A percentile compares a stretch with the other conserved stretches of the same genome.
phyloP scores from a whole-genome alignment of 176 grass and related monocot species.

The Dactylis glomerata region DNA sequence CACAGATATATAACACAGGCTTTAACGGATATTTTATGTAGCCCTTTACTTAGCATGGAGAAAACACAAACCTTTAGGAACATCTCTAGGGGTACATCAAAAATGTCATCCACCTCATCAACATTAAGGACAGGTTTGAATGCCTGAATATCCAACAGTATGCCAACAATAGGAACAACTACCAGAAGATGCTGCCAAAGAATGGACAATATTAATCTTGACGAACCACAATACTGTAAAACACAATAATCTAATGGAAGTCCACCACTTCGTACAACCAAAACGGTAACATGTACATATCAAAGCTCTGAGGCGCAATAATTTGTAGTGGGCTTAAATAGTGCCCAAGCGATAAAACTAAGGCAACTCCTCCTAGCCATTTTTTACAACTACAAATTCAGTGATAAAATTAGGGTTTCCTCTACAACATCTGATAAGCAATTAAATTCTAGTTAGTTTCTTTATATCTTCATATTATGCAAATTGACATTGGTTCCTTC shows the following conservation, averaged over 20 bases:
- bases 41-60: neutral
- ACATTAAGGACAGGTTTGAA: slow-evolving; percentile 53
- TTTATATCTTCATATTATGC: neutral
- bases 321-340: neutral
- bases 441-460: neutral
- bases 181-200: slow-evolving; percentile 69
- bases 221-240: neutral
- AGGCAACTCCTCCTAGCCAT: neutral
- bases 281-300: neutral
- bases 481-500: neutral
- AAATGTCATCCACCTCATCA: slow-evolving; percentile 56
- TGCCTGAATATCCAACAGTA: slow-evolving; percentile 47
- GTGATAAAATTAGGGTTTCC: neutral
- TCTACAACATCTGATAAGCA: neutral
- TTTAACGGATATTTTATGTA: neutral
- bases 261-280: neutral
- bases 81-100: slow-evolving; percentile 69
- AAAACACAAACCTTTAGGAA: slow-evolving; percentile 60
- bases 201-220: neutral
- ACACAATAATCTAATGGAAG: neutral
- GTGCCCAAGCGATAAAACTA: neutral
- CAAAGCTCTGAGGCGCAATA: neutral
- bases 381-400: neutral
- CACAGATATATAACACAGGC: neutral
- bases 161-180: slow-evolving; percentile 62